These are phyloP conservation scores for Silene coronaria DNA, from an alignment of 179 eudicot species.

Conservation along the genomic window DNA sequence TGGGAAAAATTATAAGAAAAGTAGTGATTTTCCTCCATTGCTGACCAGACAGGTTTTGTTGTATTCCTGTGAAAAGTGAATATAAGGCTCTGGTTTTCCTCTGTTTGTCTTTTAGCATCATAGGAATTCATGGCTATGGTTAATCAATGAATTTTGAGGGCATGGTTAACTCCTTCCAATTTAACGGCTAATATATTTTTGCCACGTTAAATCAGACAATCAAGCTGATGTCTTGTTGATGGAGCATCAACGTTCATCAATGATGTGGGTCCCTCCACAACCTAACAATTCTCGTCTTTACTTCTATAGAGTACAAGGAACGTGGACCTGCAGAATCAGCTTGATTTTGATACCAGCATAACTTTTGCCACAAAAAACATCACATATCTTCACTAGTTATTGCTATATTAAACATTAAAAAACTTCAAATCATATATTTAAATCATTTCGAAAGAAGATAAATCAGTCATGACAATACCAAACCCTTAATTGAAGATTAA, in stretches of 20 bases:
- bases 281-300: neutral
- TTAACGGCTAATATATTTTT: slow-evolving; percentile 3
- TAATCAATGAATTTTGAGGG: slow-evolving; percentile 15
- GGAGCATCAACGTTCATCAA: slow-evolving; percentile 1
- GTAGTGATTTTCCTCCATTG: slow-evolving; percentile 12
- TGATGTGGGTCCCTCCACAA: neutral
- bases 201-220: slow-evolving; percentile 12
- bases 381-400: neutral
- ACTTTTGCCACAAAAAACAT: slow-evolving; percentile 9
- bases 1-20: neutral
- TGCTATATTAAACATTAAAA: neutral
- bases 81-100: slow-evolving; percentile 36
- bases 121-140: slow-evolving; percentile 10
- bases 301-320: neutral
- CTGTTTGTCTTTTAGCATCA: slow-evolving; percentile 7
- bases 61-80: slow-evolving; percentile 21
- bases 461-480: neutral
- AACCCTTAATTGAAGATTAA: neutral
- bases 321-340: slow-evolving; percentile 4
- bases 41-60: slow-evolving; percentile 24
- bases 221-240: neutral
- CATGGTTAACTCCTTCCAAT: slow-evolving; percentile 9
- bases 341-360: slow-evolving; percentile 1
- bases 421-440: neutral
- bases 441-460: neutral